Evolutionary conservation across 768 basidiomycete genomes (phyloP).

Genomic region (Podaxis pistillaris): DNA sequence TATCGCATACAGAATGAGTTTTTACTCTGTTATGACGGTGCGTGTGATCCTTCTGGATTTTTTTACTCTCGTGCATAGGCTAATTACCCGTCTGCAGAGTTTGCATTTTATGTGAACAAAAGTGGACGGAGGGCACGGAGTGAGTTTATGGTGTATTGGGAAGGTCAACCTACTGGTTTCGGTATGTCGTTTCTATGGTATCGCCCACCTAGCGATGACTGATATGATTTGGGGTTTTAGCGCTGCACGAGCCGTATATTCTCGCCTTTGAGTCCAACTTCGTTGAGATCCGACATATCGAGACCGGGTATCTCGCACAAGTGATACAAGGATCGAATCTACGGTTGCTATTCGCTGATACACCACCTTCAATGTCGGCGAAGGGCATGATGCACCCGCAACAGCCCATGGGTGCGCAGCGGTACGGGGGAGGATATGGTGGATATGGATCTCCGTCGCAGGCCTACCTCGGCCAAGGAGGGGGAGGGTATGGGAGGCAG

Average conservation of each 20-base stretch:
- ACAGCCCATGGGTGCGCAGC: conserved; percentile 6
- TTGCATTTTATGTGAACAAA: conserved; percentile 98
- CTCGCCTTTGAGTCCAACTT: conserved; percentile 96
- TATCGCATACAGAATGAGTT: conserved; percentile 97
- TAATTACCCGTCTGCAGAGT: conserved; percentile 57
- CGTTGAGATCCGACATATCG: conserved; percentile 94
- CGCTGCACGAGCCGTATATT: conserved; percentile 94
- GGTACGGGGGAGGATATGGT: conserved; percentile 25
- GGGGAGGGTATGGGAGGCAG: conserved; percentile 6
- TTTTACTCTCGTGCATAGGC: conserved; percentile 2
- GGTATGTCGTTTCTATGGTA: conserved; percentile 51
- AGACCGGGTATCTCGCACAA: conserved; percentile 88
- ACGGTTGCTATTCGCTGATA: conserved; percentile 89
- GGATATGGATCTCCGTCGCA: conserved; percentile 29
- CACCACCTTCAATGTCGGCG: conserved; percentile 82
- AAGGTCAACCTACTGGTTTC: conserved; percentile 90
- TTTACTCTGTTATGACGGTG: conserved; percentile 95
- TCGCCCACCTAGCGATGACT: background rate
- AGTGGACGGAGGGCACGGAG: conserved; percentile 88
- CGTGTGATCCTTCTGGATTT: conserved; percentile 23
- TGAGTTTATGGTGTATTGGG: conserved; percentile 97
- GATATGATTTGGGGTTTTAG: conserved; percentile 37
- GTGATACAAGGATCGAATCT: conserved; percentile 94
- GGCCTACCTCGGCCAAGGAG: conserved; percentile 7
- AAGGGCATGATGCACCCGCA: conserved; percentile 35